Evolutionary conservation across 306 rosid genomes (phyloP).

Genomic region (Mucuna pruriens): DNA sequence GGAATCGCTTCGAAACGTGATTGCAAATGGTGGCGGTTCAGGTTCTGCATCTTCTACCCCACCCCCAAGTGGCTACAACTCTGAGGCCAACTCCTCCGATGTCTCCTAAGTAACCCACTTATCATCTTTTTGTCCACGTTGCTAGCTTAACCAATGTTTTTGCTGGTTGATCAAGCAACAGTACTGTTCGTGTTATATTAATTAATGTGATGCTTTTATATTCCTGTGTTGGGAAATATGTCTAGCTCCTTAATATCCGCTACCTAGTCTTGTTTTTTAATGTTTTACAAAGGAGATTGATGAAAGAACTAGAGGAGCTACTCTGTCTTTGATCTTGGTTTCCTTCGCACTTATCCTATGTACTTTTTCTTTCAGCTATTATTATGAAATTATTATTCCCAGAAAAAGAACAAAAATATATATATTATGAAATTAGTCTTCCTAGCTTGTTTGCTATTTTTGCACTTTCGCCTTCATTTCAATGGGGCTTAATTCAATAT

Average conservation of each 20-base stretch:
- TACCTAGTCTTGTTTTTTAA: background rate
- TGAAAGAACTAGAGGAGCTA: background rate
- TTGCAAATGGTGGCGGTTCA: background rate
- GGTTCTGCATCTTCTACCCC: conserved; percentile 28
- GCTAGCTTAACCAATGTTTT: conserved; percentile 23
- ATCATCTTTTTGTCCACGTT: background rate
- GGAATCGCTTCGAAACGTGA: background rate
- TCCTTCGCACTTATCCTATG: background rate
- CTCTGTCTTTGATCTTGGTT: background rate
- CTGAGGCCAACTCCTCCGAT: conserved; percentile 21
- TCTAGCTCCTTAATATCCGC: background rate
- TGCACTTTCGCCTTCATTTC: background rate
- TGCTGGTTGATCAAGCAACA: too few species aligned
- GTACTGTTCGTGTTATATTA: too few species aligned
- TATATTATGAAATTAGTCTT: background rate
- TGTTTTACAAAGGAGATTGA: conserved; percentile 1
- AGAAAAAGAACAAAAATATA: background rate
- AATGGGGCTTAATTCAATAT: background rate
- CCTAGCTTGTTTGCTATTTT: background rate
- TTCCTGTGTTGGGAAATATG: too few species aligned
- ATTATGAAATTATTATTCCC: background rate
- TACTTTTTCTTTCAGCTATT: background rate
- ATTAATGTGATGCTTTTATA: too few species aligned
- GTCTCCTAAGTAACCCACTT: background rate
- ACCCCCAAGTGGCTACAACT: conserved; percentile 24